Conservation (phyloP, 2,329 filamentous ascomycete species). For the Bipolaris zeicola region DNA sequence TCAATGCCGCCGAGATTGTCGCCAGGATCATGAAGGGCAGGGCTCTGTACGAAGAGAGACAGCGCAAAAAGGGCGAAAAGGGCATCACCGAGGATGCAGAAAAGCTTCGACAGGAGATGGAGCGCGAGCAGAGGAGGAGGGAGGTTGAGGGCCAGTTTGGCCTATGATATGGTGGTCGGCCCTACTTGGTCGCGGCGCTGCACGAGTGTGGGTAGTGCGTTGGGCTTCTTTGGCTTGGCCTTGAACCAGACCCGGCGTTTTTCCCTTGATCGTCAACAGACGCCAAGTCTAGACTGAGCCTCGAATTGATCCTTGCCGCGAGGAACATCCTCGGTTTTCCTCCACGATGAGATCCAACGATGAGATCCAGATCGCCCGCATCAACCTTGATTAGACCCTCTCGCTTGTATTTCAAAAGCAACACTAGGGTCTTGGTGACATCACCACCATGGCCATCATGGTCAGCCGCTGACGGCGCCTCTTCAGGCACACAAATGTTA, state of each 20-base stretch:
- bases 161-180: conserved; percentile 3
- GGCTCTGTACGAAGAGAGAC: conserved; percentile 87
- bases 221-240: neutral
- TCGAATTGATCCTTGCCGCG: neutral
- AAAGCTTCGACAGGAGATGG: conserved; percentile 45
- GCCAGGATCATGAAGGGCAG: conserved; percentile 85
- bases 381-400: too few species aligned
- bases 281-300: neutral
- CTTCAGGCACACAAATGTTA: too few species aligned
- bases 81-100: conserved; percentile 69
- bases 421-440: too few species aligned
- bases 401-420: too few species aligned
- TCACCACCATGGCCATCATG: too few species aligned
- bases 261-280: neutral
- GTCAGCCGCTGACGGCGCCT: too few species aligned
- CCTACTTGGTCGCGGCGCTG: neutral
- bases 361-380: too few species aligned
- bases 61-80: conserved; percentile 89
- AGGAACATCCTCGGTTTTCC: neutral
- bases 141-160: conserved; percentile 52
- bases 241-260: too few species aligned
- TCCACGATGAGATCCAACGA: too few species aligned
- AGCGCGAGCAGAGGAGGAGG: conserved; percentile 41
- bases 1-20: conserved; percentile 93
- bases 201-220: neutral